phyloP scores from a whole-genome alignment of 352 stramenopile species.

The Salisapilia sapeloensis region DNA sequence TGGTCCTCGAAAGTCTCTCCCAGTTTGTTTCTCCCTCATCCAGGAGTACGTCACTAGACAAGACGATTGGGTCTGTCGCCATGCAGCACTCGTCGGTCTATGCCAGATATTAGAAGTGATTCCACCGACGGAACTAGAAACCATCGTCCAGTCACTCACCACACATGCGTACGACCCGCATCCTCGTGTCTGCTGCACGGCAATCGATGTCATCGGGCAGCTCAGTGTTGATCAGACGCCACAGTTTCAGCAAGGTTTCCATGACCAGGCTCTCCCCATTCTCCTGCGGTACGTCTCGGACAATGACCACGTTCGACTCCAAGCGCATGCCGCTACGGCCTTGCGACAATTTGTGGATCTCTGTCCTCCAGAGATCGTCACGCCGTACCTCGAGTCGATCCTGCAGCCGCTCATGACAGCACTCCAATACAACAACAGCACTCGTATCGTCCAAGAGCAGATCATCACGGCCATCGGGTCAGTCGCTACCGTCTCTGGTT shows the following conservation, averaged over 20 bases:
- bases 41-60: conserved; percentile 39
- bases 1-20: conserved; percentile 47
- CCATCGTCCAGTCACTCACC: conserved; percentile 50
- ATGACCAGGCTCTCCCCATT: conserved; percentile 39
- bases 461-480: conserved; percentile 69
- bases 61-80: conserved; percentile 57
- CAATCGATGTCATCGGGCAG: conserved; percentile 71
- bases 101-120: conserved; percentile 75
- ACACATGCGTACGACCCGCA: conserved; percentile 47
- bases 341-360: conserved; percentile 77
- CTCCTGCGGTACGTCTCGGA: conserved; percentile 52
- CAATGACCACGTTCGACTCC: conserved; percentile 31
- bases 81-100: conserved; percentile 58
- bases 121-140: conserved; percentile 35
- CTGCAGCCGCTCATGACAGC: conserved; percentile 48
- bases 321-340: conserved; percentile 56
- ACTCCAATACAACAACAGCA: conserved; percentile 22
- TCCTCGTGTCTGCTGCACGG: conserved; percentile 64
- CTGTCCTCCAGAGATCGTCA: conserved; percentile 37
- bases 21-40: conserved; percentile 62
- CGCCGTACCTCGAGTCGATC: conserved; percentile 59
- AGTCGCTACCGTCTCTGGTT: conserved; percentile 41
- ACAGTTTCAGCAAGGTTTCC: conserved; percentile 63
- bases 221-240: conserved; percentile 62
- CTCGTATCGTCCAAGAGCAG: conserved; percentile 60